phyloP scores from a whole-genome alignment of 495 filamentous ascomycete species.

The Aspergillus affinis region DNA sequence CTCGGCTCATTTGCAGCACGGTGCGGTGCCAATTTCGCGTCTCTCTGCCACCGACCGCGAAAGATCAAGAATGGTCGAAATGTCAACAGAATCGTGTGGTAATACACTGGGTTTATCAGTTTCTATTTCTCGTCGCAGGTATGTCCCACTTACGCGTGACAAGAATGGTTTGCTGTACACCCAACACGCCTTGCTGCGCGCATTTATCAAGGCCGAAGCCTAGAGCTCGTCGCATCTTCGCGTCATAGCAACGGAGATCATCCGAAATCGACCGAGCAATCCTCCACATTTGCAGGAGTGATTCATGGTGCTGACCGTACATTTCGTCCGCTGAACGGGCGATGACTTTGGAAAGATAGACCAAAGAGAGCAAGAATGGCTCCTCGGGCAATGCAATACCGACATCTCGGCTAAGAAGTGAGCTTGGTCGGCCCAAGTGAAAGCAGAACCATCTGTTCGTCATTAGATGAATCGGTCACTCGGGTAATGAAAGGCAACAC shows the following conservation, averaged over 20 bases:
- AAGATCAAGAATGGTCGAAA: slow-evolving; percentile 49
- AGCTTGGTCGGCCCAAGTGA: slow-evolving; percentile 40
- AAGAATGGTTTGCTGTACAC: slow-evolving; percentile 39
- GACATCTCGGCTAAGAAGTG: slow-evolving; percentile 34
- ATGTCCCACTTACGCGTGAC: slow-evolving; percentile 30
- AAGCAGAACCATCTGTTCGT: slow-evolving; percentile 43
- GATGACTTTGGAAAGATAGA: slow-evolving; percentile 34
- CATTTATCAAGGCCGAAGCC: slow-evolving; percentile 35
- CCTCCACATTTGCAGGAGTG: slow-evolving; percentile 45
- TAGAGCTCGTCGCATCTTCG: slow-evolving; percentile 28
- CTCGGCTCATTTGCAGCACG: slow-evolving; percentile 2
- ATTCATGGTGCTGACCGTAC: slow-evolving; percentile 42
- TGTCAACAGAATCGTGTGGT: slow-evolving; percentile 41
- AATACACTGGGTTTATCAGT: slow-evolving; percentile 34
- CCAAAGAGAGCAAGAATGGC: slow-evolving; percentile 33
- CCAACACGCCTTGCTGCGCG: slow-evolving; percentile 32
- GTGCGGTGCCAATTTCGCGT: slow-evolving; percentile 23
- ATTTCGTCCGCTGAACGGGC: slow-evolving; percentile 38
- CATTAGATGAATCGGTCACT: slow-evolving; percentile 8
- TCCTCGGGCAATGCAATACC: slow-evolving; percentile 37
- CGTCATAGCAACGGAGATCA: slow-evolving; percentile 35
- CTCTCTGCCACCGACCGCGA: slow-evolving; percentile 39
- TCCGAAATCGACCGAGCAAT: slow-evolving; percentile 39
- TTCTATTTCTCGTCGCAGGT: not conserved
- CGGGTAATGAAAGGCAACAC: not conserved